phyloP scores from a whole-genome alignment of 164 flowering plant genomes.

The Echeveria elegans region DNA sequence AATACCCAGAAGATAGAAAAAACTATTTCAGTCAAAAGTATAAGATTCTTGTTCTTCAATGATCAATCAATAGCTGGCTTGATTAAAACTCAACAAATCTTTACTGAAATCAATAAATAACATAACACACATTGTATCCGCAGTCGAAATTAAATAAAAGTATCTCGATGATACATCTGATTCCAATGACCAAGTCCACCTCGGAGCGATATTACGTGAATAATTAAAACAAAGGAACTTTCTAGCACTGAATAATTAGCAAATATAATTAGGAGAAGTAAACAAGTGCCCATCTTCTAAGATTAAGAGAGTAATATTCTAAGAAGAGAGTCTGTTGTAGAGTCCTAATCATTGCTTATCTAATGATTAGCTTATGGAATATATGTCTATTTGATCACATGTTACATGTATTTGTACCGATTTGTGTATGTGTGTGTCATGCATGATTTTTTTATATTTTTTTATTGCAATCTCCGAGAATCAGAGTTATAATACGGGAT shows the following conservation, averaged over 20 bases:
- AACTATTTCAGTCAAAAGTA: not conserved
- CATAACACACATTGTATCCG: no score
- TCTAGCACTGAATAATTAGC: not conserved
- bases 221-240: not conserved
- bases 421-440: no score
- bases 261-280: no score
- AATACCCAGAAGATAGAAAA: not conserved
- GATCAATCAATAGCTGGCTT: not conserved
- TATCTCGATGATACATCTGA: not conserved
- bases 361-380: not conserved
- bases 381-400: no score
- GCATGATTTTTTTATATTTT: no score
- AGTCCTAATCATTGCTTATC: not conserved
- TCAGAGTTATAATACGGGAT: no score
- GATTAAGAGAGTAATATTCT: not conserved
- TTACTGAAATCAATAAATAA: no score
- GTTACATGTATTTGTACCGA: no score
- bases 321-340: not conserved
- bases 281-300: not conserved
- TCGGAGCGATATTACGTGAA: not conserved
- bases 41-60: not conserved
- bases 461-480: no score
- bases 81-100: not conserved
- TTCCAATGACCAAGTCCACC: not conserved
- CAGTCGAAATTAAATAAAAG: not conserved